Conservation (phyloP, 2,329 filamentous ascomycete genomes). For the Monascus ruber region DNA sequence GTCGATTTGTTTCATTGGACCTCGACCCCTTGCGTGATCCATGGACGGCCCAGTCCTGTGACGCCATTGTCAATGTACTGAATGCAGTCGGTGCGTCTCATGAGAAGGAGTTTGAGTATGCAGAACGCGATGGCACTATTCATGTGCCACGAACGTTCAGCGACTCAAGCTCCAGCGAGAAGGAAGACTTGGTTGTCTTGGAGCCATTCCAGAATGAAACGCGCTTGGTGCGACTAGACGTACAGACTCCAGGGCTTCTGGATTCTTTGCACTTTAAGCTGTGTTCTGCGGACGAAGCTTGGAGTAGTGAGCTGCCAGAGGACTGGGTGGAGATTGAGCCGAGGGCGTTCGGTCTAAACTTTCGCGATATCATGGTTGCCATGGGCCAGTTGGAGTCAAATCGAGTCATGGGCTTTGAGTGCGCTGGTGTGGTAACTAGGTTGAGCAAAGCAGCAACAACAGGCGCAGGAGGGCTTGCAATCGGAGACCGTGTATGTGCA, state of each 20-base stretch:
- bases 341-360: constrained; percentile 18
- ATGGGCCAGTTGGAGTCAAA: constrained; percentile 17
- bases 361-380: constrained; percentile 17
- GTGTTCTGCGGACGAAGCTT: neutral
- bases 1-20: neutral
- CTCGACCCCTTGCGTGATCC: neutral
- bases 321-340: constrained; percentile 17
- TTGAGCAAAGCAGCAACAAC: too few relatives aligned
- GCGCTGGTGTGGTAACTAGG: too few relatives aligned
- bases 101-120: neutral
- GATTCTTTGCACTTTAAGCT: neutral
- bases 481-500: too few relatives aligned
- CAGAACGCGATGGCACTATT: neutral
- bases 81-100: neutral
- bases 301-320: neutral
- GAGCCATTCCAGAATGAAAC: too few relatives aligned
- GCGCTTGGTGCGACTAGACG: too few relatives aligned
- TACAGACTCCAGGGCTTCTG: neutral
- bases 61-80: neutral
- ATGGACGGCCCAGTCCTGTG: neutral
- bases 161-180: neutral
- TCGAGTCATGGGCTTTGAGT: constrained; percentile 15
- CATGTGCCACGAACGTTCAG: neutral
- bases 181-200: too few relatives aligned
- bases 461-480: too few relatives aligned